These are phyloP conservation scores for Candida sp. DNA, from an alignment of 1,139 yeast species.

Conservation along the genomic window DNA sequence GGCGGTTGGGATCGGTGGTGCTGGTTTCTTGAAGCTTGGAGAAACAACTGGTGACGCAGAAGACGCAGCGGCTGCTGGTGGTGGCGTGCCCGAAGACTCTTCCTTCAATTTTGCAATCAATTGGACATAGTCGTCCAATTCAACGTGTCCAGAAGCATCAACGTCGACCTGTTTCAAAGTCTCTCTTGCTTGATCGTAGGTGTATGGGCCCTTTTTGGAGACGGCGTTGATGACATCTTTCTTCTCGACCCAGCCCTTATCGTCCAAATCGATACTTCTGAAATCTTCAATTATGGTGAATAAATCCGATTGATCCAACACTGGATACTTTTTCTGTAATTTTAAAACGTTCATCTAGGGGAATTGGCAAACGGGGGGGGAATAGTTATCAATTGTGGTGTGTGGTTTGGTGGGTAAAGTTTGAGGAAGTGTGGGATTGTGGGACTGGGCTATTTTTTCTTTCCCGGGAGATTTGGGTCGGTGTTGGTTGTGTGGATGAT, in stretches of 20 bases:
- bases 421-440: too few relatives aligned
- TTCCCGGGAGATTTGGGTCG: neutral
- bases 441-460: neutral
- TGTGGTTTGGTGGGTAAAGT: neutral
- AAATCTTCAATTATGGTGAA: constrained; percentile 81
- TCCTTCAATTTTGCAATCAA: constrained; percentile 75
- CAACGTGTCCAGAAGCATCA: constrained; percentile 97
- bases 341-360: constrained; percentile 51
- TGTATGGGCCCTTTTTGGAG: constrained; percentile 75
- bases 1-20: constrained; percentile 49
- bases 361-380: neutral
- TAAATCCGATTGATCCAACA: constrained; percentile 83
- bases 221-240: constrained; percentile 87
- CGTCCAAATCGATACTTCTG: constrained; percentile 82
- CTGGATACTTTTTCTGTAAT: constrained; percentile 82
- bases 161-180: constrained; percentile 89
- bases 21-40: constrained; percentile 21
- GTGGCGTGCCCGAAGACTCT: constrained; percentile 21
- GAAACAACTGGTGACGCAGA: constrained; percentile 24
- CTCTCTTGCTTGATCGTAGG: constrained; percentile 94
- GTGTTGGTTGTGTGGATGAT: neutral
- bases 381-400: constrained; percentile 3
- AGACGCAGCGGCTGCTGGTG: constrained; percentile 18
- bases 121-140: constrained; percentile 94
- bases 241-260: constrained; percentile 96